Conservation (phyloP, 805 yeast species). For the Myxozyma nipponensis region DNA sequence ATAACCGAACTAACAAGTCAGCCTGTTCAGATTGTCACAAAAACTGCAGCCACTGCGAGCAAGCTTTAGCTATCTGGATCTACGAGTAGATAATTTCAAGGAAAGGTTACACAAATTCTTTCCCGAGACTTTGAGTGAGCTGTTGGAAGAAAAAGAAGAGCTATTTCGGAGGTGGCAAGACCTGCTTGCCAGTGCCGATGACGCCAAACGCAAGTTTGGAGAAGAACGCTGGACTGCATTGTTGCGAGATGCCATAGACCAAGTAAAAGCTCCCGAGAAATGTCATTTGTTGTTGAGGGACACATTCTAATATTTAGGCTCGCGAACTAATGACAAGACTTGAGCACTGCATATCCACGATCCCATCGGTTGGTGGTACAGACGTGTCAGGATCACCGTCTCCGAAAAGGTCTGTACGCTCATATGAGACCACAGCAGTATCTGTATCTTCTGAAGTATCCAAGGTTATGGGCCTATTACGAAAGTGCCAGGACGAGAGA, state of each 20-base stretch:
- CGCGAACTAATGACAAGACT: conserved; percentile 11
- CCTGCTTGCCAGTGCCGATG: conserved; percentile 7
- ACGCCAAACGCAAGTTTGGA: conserved; percentile 9
- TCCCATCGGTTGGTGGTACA: neutral
- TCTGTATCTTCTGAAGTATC: conserved; percentile 7
- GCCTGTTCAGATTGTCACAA: conserved; percentile 7
- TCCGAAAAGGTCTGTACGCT: neutral
- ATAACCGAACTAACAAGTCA: neutral
- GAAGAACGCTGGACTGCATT: conserved; percentile 21
- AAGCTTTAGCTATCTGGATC: conserved; percentile 15
- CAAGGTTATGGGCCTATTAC: conserved; percentile 9
- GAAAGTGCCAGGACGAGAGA: conserved; percentile 8
- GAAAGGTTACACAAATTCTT: conserved; percentile 4
- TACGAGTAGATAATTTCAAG: conserved; percentile 5
- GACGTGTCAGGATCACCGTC: neutral
- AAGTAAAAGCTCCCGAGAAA: neutral
- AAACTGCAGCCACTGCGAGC: conserved; percentile 17
- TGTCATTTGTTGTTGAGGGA: neutral
- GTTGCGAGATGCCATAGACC: conserved; percentile 7
- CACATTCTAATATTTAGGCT: conserved; percentile 1
- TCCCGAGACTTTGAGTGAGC: conserved; percentile 1
- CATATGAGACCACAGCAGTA: conserved; percentile 8
- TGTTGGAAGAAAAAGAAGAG: conserved; percentile 1
- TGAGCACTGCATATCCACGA: conserved; percentile 6
- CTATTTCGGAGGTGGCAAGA: conserved; percentile 8